Percentiles rank a stretch among this genome's conserved stretches.
These are phyloP conservation scores for Cardamine chenopodiifolia DNA, from an alignment of 345 rosid species.

Conservation along the genomic window DNA sequence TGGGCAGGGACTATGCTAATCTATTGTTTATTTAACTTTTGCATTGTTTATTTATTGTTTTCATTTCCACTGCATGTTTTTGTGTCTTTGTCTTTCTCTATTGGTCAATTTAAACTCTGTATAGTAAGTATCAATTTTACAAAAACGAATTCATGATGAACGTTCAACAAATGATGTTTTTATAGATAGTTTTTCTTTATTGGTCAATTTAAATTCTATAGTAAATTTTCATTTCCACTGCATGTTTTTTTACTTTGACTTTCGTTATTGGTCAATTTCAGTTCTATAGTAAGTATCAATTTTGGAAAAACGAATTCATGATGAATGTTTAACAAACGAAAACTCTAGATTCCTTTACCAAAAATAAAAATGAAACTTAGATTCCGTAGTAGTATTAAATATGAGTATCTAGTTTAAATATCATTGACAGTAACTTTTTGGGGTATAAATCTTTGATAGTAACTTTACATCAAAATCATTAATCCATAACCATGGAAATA, in stretches of 20 bases:
- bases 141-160: not conserved
- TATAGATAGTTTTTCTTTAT: too few relatives aligned
- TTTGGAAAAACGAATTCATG: not conserved
- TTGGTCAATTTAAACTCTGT: not conserved
- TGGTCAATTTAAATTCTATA: too few relatives aligned
- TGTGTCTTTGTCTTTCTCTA: not conserved
- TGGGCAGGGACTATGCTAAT: too few relatives aligned
- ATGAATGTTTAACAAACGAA: not conserved
- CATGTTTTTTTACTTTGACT: not conserved
- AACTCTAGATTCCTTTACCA: not conserved
- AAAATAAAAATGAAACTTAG: not conserved
- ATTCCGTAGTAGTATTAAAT: not conserved
- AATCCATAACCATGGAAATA: slow-evolving; percentile 5
- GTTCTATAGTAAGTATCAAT: not conserved
- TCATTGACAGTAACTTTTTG: too few relatives aligned
- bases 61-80: too few relatives aligned
- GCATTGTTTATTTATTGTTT: too few relatives aligned
- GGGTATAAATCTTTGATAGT: too few relatives aligned
- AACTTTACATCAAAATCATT: slow-evolving; percentile 1
- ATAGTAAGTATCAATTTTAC: not conserved
- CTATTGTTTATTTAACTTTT: too few relatives aligned
- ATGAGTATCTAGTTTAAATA: too few relatives aligned
- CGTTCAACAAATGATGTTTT: not conserved
- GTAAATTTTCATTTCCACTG: too few relatives aligned
- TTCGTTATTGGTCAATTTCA: not conserved